Conservation (phyloP, 768 basidiomycete species). For the Hygrophoropsis aurantiaca region DNA sequence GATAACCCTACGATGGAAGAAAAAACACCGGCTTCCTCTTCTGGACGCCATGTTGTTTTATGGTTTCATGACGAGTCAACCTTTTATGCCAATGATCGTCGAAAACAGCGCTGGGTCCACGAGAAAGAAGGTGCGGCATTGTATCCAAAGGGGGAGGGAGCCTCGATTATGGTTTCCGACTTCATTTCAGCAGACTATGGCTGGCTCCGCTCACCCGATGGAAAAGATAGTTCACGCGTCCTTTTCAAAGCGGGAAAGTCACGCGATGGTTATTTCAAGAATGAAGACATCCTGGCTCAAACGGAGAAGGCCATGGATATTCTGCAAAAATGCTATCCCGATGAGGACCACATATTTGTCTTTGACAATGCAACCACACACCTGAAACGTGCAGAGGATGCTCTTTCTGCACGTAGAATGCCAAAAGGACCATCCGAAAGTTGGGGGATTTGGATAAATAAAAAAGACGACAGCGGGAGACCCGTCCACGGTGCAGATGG, state of each 20-base stretch:
- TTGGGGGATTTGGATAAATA: conserved; percentile 13
- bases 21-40: conserved; percentile 16
- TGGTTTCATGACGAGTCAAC: conserved; percentile 42
- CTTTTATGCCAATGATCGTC: conserved; percentile 39
- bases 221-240: conserved; percentile 11
- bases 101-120: conserved; percentile 29
- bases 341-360: conserved; percentile 26
- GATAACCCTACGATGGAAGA: conserved; percentile 32
- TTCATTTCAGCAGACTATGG: conserved; percentile 33
- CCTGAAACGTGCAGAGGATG: conserved; percentile 17
- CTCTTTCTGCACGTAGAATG: conserved; percentile 18
- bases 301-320: conserved; percentile 20
- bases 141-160: conserved; percentile 32
- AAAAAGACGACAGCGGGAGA: conserved; percentile 12
- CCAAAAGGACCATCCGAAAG: conserved; percentile 9
- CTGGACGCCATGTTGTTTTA: conserved; percentile 6
- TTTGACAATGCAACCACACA: conserved; percentile 26
- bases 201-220: conserved; percentile 24
- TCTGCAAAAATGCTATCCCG: conserved; percentile 25
- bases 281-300: conserved; percentile 23
- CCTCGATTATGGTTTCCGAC: conserved; percentile 33
- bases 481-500: conserved; percentile 10
- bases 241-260: conserved; percentile 23
- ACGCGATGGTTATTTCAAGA: conserved; percentile 24
- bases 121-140: conserved; percentile 16